phyloP scores from a whole-genome alignment of 2,329 filamentous ascomycete genomes.

The Beauveria asiatica region DNA sequence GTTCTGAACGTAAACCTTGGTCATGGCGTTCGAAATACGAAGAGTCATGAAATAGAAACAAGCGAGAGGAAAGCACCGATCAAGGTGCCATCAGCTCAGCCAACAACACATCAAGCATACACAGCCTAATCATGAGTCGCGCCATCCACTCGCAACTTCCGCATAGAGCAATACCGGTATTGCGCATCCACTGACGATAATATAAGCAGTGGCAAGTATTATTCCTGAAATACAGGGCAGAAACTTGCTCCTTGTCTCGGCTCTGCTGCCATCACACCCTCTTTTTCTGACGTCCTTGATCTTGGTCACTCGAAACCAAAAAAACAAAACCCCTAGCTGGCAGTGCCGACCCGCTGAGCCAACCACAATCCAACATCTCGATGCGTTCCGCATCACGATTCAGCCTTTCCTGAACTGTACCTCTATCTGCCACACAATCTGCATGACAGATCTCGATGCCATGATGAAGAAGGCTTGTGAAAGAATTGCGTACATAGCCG shows the following conservation, averaged over 20 bases:
- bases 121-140: background rate
- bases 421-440: background rate
- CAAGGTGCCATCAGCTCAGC: background rate
- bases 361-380: background rate
- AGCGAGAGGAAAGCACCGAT: background rate
- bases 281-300: background rate
- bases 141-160: background rate
- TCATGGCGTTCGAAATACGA: too few species aligned
- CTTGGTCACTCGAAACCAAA: background rate
- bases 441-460: background rate
- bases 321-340: background rate
- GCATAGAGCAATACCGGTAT: background rate
- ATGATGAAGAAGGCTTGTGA: background rate
- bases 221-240: background rate
- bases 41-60: background rate
- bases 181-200: background rate
- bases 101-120: background rate
- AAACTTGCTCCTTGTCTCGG: background rate
- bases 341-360: background rate
- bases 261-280: background rate
- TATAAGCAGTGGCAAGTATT: background rate
- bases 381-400: constrained; percentile 3
- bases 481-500: background rate
- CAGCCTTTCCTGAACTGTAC: background rate
- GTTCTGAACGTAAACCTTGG: background rate